Evolutionary conservation across 192 early-diverging fungal genomes (phyloP).

Genomic region (Gaertneriomyces semiglobifer): DNA sequence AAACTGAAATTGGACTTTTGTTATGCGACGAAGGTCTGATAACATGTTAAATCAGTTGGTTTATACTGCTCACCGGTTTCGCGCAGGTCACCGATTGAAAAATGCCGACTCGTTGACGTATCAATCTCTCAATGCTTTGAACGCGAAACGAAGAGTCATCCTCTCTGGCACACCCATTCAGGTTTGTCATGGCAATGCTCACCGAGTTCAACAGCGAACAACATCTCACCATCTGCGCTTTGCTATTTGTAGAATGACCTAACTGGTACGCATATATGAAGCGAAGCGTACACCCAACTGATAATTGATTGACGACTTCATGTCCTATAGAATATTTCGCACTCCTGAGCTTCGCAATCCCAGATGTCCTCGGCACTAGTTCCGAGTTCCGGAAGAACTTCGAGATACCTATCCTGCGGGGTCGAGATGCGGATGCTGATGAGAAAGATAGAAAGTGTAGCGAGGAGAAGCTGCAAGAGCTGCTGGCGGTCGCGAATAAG

Average conservation of each 20-base stretch:
- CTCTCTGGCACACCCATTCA: constrained; percentile 95
- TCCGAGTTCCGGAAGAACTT: constrained; percentile 88
- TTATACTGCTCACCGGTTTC: not conserved
- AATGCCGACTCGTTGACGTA: constrained; percentile 86
- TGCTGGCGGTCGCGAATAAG: constrained; percentile 81
- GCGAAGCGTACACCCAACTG: no score
- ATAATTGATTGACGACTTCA: not conserved
- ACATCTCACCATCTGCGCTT: not conserved
- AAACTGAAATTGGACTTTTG: constrained; percentile 84
- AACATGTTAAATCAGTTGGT: not conserved
- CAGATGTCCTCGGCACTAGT: constrained; percentile 81
- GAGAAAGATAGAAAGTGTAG: constrained; percentile 72
- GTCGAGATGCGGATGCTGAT: constrained; percentile 85
- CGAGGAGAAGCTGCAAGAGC: constrained; percentile 81
- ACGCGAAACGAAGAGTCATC: constrained; percentile 89
- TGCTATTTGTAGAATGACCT: constrained; percentile 45
- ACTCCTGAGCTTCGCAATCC: constrained; percentile 92
- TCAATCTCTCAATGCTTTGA: constrained; percentile 72
- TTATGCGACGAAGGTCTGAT: constrained; percentile 88
- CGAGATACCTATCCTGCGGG: constrained; percentile 90
- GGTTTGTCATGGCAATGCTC: constrained; percentile 16
- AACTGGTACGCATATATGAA: constrained; percentile 30
- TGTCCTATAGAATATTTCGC: constrained; percentile 83
- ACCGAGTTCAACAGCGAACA: not conserved
- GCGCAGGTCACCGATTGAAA: constrained; percentile 78